phyloP scores from a whole-genome alignment of 148 eudicot species.

The Euryodendron excelsum region DNA sequence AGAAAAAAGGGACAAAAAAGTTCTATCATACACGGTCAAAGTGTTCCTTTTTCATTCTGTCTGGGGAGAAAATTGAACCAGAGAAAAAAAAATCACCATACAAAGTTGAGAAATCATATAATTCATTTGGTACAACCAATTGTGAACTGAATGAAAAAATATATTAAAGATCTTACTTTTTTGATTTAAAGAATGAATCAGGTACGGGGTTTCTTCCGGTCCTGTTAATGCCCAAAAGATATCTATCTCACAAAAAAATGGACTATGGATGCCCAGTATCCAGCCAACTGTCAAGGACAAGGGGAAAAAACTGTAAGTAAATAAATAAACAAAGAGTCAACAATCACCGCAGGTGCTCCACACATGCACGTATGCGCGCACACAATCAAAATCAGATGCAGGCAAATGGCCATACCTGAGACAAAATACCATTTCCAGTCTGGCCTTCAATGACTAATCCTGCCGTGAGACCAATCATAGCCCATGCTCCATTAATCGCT shows the following conservation, averaged over 20 bases:
- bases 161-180: background rate
- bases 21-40: no score
- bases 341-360: no score
- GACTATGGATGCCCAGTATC: slow-evolving; percentile 59
- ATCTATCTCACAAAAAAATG: slow-evolving; percentile 44
- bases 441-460: slow-evolving; percentile 83
- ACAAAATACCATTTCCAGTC: slow-evolving; percentile 67
- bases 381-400: background rate
- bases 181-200: slow-evolving; percentile 15
- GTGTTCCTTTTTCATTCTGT: no score
- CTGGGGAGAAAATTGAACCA: no score
- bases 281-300: slow-evolving; percentile 49
- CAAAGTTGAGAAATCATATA: background rate
- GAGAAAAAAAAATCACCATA: background rate
- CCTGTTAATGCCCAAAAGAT: background rate
- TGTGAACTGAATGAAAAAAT: background rate
- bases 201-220: background rate
- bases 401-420: slow-evolving; percentile 58
- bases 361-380: background rate
- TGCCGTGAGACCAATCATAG: slow-evolving; percentile 91
- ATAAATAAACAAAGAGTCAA: background rate
- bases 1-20: no score
- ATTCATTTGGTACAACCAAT: background rate
- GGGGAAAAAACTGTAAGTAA: background rate
- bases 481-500: slow-evolving; percentile 99